phyloP scores from a whole-genome alignment of 2,329 filamentous ascomycete genomes.

The Fusarium falciforme region DNA sequence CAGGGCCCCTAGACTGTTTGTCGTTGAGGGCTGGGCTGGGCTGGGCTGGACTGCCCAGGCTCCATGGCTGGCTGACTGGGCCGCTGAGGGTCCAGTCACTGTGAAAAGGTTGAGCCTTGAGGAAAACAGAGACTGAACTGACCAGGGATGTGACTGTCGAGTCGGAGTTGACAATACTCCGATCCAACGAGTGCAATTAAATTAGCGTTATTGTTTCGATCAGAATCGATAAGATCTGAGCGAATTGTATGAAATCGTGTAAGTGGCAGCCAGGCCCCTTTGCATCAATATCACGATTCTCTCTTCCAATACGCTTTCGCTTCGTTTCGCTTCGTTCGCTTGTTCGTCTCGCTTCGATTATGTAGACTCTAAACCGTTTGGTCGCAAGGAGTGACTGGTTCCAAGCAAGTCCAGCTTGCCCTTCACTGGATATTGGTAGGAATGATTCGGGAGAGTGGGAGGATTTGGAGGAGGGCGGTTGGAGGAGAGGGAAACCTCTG shows the following conservation, averaged over 20 bases:
- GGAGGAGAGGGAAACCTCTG: constrained; percentile 51
- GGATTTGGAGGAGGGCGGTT: constrained; percentile 50
- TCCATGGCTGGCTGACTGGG: not conserved
- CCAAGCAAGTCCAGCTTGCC: constrained; percentile 72
- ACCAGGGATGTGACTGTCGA: constrained; percentile 21
- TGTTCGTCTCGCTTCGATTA: constrained; percentile 20
- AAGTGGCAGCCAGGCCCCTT: constrained; percentile 39
- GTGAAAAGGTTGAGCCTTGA: constrained; percentile 41
- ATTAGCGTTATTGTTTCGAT: constrained; percentile 45
- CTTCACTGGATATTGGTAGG: constrained; percentile 53
- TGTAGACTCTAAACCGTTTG: not conserved
- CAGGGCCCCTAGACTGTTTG: constrained; percentile 12
- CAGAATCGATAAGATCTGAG: constrained; percentile 42
- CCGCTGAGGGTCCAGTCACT: constrained; percentile 31
- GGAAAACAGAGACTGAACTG: constrained; percentile 22
- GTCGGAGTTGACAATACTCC: constrained; percentile 36
- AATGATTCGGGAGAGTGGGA: constrained; percentile 41
- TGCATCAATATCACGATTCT: constrained; percentile 45
- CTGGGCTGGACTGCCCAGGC: not conserved
- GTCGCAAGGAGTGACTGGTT: constrained; percentile 61
- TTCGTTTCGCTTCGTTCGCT: constrained; percentile 9
- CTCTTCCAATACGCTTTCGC: not conserved
- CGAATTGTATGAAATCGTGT: constrained; percentile 34
- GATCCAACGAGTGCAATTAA: constrained; percentile 45
- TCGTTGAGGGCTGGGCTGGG: constrained; percentile 30